These are phyloP conservation scores for Plasmodium inui DNA, from an alignment of 169 alveolate genomes.

Conservation along the genomic window DNA sequence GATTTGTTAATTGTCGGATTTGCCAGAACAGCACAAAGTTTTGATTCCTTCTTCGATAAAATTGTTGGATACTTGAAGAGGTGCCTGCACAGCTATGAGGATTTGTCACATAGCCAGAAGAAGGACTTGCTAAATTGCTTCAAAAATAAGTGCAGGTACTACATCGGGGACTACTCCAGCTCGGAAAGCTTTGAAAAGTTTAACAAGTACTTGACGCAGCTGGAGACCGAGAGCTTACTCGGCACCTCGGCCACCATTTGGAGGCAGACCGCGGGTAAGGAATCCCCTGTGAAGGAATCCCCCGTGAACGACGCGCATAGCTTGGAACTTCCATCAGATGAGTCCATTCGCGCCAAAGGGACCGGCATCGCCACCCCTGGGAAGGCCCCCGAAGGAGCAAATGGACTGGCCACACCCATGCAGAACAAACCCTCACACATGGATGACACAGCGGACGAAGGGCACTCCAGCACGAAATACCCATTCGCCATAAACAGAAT, in stretches of 20 bases:
- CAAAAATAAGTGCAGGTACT: constrained; percentile 42
- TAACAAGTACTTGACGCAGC: constrained; percentile 35
- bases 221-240: constrained; percentile 24
- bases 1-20: constrained; percentile 78
- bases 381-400: neutral
- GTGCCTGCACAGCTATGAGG: constrained; percentile 58
- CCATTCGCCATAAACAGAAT: constrained; percentile 63
- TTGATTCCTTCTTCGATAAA: constrained; percentile 38
- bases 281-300: neutral
- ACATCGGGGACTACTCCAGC: constrained; percentile 44
- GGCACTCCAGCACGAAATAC: neutral
- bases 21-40: constrained; percentile 56
- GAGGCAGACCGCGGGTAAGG: neutral
- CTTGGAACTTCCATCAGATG: neutral
- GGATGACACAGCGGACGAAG: constrained; percentile 9
- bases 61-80: constrained; percentile 69
- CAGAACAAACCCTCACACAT: neutral
- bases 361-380: neutral
- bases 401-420: neutral
- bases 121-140: constrained; percentile 59
- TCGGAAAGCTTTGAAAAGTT: constrained; percentile 20
- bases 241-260: constrained; percentile 21
- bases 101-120: constrained; percentile 57
- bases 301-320: neutral
- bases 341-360: neutral